Evolutionary conservation across 116 monocot genomes (phyloP).

Genomic region (Dioscorea cayenensis): DNA sequence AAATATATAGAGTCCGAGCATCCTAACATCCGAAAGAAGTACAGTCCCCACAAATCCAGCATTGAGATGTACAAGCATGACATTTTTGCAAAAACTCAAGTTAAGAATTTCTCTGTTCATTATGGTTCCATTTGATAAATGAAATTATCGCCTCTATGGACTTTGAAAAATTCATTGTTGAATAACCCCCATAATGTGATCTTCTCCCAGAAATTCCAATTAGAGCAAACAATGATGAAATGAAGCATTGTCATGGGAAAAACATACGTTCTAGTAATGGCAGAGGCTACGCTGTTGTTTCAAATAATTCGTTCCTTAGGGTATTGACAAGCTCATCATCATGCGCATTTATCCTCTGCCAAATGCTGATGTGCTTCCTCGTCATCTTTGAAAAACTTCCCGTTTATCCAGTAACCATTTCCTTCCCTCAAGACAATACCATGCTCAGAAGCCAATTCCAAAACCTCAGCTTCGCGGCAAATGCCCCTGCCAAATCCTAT

Average conservation of each 20-base stretch:
- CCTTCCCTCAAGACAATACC: conserved; percentile 48
- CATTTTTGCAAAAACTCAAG: neutral
- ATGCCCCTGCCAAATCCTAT: conserved; percentile 73
- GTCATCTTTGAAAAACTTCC: conserved; percentile 27
- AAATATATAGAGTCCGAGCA: no score
- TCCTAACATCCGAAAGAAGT: no score
- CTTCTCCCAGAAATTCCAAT: neutral
- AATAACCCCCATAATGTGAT: neutral
- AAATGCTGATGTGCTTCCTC: conserved; percentile 45
- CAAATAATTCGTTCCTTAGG: conserved; percentile 49
- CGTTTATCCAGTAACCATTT: conserved; percentile 64
- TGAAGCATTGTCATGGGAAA: neutral
- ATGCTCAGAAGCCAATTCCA: conserved; percentile 59
- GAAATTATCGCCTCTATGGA: neutral
- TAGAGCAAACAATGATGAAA: neutral
- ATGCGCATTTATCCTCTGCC: conserved; percentile 27
- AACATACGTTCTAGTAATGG: neutral
- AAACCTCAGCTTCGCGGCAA: conserved; percentile 52
- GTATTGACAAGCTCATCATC: conserved; percentile 30
- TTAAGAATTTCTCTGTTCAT: no score
- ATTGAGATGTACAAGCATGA: neutral
- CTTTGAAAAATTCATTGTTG: neutral
- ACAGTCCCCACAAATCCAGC: neutral
- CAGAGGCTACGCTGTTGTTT: neutral
- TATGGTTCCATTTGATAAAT: no score